These are phyloP conservation scores for Isoetes taiwanensis DNA, from an alignment of 75 land plant species.

Conservation along the genomic window DNA sequence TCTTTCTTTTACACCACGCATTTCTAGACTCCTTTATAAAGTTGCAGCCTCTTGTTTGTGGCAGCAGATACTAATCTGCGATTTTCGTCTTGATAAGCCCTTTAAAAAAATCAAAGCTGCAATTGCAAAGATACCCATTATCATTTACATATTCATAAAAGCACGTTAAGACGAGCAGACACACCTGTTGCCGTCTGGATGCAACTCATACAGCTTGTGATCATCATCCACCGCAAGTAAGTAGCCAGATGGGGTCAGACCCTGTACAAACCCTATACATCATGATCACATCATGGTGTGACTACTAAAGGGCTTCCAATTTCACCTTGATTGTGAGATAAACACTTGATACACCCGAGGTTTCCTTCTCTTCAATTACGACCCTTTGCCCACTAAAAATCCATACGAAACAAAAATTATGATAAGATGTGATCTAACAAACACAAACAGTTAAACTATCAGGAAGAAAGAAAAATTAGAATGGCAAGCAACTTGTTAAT, in stretches of 20 bases:
- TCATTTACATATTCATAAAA: not conserved
- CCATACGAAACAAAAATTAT: not conserved
- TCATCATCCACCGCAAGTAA: conserved; percentile 66
- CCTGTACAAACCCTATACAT: conserved; percentile 32
- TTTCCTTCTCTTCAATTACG: conserved; percentile 50
- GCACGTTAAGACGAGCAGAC: not conserved
- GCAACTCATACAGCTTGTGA: conserved; percentile 57
- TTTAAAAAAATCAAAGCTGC: conserved; percentile 73
- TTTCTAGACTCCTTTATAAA: too few relatives aligned
- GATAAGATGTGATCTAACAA: not conserved
- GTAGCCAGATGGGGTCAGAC: conserved; percentile 81
- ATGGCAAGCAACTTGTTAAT: not conserved
- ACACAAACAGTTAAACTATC: not conserved
- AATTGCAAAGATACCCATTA: not conserved
- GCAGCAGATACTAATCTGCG: too few relatives aligned
- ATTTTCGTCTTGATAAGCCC: conserved; percentile 61
- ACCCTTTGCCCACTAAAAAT: conserved; percentile 75
- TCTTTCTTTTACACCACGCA: too few relatives aligned
- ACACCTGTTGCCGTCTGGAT: conserved; percentile 97
- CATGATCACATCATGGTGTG: not conserved
- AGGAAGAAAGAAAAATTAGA: not conserved
- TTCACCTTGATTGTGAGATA: conserved; percentile 62
- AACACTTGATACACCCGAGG: conserved; percentile 18
- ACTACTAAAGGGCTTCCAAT: not conserved
- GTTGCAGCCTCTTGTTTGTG: too few relatives aligned